Conservation (phyloP, 768 basidiomycete genomes). For the Boletus rufocinnamomeus region DNA sequence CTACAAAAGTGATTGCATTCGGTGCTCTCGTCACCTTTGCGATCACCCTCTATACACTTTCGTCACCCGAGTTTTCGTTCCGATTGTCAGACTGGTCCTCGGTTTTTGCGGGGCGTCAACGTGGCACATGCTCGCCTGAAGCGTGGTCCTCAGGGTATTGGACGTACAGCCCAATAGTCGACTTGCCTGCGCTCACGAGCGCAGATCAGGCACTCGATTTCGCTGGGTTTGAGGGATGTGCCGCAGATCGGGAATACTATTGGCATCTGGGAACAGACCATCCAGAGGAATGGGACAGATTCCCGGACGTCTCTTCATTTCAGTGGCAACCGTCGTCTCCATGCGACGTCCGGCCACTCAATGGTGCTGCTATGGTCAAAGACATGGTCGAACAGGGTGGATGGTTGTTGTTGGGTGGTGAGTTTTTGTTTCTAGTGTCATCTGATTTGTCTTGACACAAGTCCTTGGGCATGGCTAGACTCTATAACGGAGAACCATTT, state of each 20-base stretch:
- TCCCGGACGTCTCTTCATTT: slow-evolving; percentile 54
- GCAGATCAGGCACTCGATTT: slow-evolving; percentile 49
- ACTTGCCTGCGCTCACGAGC: slow-evolving; percentile 37
- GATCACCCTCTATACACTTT: slow-evolving; percentile 34
- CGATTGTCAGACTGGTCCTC: slow-evolving; percentile 24
- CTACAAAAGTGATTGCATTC: slow-evolving; percentile 28
- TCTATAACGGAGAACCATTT: slow-evolving; percentile 75
- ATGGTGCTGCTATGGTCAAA: slow-evolving; percentile 46
- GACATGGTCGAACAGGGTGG: slow-evolving; percentile 69
- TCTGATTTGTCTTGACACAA: slow-evolving; percentile 2
- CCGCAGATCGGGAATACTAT: slow-evolving; percentile 58
- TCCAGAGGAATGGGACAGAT: slow-evolving; percentile 49
- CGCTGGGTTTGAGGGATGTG: slow-evolving; percentile 63
- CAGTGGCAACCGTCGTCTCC: slow-evolving; percentile 50
- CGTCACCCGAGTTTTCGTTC: slow-evolving; percentile 22
- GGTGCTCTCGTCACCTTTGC: slow-evolving; percentile 30
- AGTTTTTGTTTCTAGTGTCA: slow-evolving; percentile 19
- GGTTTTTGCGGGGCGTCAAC: slow-evolving; percentile 30
- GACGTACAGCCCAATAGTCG: slow-evolving; percentile 41
- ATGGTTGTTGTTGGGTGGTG: slow-evolving; percentile 68
- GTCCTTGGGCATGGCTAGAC: slow-evolving; percentile 39
- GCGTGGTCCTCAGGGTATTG: slow-evolving; percentile 43
- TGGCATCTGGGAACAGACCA: slow-evolving; percentile 66
- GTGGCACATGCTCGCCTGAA: slow-evolving; percentile 36
- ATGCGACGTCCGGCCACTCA: slow-evolving; percentile 47